A percentile compares a stretch with the other conserved stretches of the same genome.
phyloP scores from a whole-genome alignment of 169 alveolate species.

The Blepharisma undulans region DNA sequence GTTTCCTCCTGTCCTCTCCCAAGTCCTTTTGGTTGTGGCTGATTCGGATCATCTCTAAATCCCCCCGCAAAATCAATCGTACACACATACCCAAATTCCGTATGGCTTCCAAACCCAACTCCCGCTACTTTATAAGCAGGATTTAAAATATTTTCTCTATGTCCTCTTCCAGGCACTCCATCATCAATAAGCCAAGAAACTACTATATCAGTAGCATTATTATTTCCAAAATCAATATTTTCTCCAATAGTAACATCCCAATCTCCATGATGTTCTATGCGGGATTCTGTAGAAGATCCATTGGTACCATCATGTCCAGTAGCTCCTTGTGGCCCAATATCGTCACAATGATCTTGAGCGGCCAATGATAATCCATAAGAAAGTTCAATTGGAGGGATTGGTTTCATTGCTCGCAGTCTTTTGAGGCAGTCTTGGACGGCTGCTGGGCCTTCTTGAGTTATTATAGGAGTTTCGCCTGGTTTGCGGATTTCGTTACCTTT shows the following conservation, averaged over 20 bases:
- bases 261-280: neutral
- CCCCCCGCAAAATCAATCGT: constrained; percentile 15
- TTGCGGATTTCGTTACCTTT: neutral
- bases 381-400: constrained; percentile 49
- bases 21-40: neutral
- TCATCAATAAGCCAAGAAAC: constrained; percentile 51
- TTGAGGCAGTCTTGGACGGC: constrained; percentile 53
- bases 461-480: neutral
- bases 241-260: constrained; percentile 21
- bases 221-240: constrained; percentile 9
- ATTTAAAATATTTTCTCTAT: constrained; percentile 42
- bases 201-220: constrained; percentile 38
- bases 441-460: constrained; percentile 11
- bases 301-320: constrained; percentile 22
- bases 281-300: neutral
- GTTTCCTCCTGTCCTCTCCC: neutral
- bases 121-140: constrained; percentile 33
- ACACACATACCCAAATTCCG: neutral
- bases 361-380: constrained; percentile 47
- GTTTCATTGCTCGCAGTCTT: constrained; percentile 32
- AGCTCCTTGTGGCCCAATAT: constrained; percentile 73
- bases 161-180: constrained; percentile 48
- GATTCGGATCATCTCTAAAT: neutral
- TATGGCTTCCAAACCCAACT: constrained; percentile 47
- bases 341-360: constrained; percentile 70